Evolutionary conservation across 1,284 basidiomycete genomes (phyloP), one percentile per base, ranked within the genome.

Genomic region (Naganishia sp.): DNA sequence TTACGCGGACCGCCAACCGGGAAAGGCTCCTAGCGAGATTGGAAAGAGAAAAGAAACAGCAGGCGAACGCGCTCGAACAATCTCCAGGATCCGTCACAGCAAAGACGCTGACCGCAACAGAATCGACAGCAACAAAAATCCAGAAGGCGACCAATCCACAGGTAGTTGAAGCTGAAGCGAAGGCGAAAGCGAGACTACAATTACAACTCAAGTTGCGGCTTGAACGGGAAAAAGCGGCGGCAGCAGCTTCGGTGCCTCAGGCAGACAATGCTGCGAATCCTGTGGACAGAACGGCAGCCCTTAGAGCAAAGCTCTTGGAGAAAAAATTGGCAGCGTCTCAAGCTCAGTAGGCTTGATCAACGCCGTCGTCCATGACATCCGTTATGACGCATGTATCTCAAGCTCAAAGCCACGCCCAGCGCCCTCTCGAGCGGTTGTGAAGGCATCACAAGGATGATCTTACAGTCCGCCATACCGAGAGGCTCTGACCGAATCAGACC

Each of bases 171-270:
- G 23, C 21, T 21, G 55, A 67, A 32, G 66, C 66, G 2, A 51
- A 52, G 35, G 60, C 66, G 17, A 67, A 56, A 50, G 66, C 62
- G 10, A 56, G 61, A 54, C 41, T 64, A 25, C 50, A 28, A 31
- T 35, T 32, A 28, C 45, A 57, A 31, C 45, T 67, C 23, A 63
- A 63, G 28, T 47, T 67, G 41, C 56, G 50, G 13, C 55, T 63
- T 4, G 66, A 55, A 25, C 63, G 56, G 41, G 61, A 67, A 57
- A 67, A 58, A 49, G 63, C 63, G n/a, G 50, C 35, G 4, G 47
- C 55, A 3, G 47, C 42, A 39, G 58, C 47, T 28, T 35, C 39
- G 25, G 35, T 21, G 23, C 18, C 21, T 23, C 46, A 51, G 47
- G 32, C 35, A 4, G 31, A n/a, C 17, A 47, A 11, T 15, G 15